A percentile compares a stretch with the other conserved stretches of the same genome.
phyloP scores from a whole-genome alignment of 1,139 yeast genomes.

The Entelexis sorbosivorans region DNA sequence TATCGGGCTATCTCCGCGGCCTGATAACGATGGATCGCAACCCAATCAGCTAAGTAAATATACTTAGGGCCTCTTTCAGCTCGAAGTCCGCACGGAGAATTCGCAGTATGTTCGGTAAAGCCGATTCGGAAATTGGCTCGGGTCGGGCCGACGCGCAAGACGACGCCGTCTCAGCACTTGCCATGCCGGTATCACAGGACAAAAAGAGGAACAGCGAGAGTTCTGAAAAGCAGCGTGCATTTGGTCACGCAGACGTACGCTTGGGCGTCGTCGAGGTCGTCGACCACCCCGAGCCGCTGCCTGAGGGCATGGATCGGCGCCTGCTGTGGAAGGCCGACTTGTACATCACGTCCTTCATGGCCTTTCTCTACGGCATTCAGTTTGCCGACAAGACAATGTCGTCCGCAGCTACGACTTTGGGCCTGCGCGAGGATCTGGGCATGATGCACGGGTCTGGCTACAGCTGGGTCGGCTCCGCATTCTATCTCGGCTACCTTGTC shows the following conservation, averaged over 20 bases:
- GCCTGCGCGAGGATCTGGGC: conserved; percentile 34
- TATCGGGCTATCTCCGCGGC: too few relatives aligned
- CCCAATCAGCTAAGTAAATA: too few relatives aligned
- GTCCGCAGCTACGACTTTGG: conserved; percentile 41
- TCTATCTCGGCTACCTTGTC: conserved; percentile 40
- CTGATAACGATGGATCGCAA: too few relatives aligned
- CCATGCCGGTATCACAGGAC: too few relatives aligned
- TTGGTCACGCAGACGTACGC: neutral
- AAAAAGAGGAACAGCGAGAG: neutral
- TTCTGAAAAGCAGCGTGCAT: neutral
- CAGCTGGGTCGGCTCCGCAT: conserved; percentile 39
- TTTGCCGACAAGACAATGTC: conserved; percentile 55
- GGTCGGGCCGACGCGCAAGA: too few relatives aligned
- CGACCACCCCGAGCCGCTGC: neutral
- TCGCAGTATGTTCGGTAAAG: too few relatives aligned
- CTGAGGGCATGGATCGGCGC: conserved; percentile 12
- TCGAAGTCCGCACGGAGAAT: too few relatives aligned
- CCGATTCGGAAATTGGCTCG: too few relatives aligned
- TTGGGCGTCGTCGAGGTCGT: neutral
- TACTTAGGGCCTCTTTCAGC: too few relatives aligned
- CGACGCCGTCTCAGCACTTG: too few relatives aligned
- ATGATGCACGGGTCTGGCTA: conserved; percentile 34
- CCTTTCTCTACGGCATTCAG: conserved; percentile 48
- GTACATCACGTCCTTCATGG: conserved; percentile 46
- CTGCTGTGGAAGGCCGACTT: conserved; percentile 45